Conservation (phyloP, 2,329 filamentous ascomycete species). For the Fonsecaea pedrosoi region DNA sequence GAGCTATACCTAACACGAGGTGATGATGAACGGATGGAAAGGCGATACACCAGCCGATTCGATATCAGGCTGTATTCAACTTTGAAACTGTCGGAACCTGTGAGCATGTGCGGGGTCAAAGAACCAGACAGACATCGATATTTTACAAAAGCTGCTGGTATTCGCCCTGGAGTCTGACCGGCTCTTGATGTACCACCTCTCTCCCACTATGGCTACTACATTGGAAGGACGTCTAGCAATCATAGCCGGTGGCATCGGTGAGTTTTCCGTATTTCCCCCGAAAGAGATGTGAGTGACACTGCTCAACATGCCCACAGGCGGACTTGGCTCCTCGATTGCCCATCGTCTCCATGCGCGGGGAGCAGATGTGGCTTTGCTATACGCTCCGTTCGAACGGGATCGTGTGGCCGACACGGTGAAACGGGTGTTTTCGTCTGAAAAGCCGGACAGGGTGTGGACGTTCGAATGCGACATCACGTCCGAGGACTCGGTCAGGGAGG, state of each 20-base stretch:
- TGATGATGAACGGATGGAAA: too few species aligned
- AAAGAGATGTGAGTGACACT: background rate
- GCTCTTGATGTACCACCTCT: background rate
- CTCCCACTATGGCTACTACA: constrained; percentile 45
- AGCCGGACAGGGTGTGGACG: constrained; percentile 42
- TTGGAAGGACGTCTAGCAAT: constrained; percentile 49
- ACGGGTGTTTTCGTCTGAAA: constrained; percentile 44
- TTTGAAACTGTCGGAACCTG: background rate
- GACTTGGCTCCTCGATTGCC: constrained; percentile 54
- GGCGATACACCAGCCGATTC: background rate
- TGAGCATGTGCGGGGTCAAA: background rate
- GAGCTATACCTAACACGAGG: too few species aligned
- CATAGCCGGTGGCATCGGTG: constrained; percentile 54
- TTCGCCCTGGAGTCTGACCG: too few species aligned
- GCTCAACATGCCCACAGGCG: constrained; percentile 40
- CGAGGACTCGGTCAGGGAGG: constrained; percentile 54
- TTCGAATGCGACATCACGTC: constrained; percentile 59
- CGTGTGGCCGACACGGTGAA: constrained; percentile 48
- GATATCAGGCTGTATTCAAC: background rate
- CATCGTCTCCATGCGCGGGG: constrained; percentile 51
- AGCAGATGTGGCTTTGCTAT: constrained; percentile 54
- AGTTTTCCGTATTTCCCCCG: constrained; percentile 6
- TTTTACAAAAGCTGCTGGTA: background rate
- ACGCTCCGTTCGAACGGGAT: constrained; percentile 55
- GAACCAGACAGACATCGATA: too few species aligned